A percentile compares a stretch with the other conserved stretches of the same genome.
Evolutionary conservation across 441 rosid genomes (phyloP).

Genomic region (Croton laevigatus): DNA sequence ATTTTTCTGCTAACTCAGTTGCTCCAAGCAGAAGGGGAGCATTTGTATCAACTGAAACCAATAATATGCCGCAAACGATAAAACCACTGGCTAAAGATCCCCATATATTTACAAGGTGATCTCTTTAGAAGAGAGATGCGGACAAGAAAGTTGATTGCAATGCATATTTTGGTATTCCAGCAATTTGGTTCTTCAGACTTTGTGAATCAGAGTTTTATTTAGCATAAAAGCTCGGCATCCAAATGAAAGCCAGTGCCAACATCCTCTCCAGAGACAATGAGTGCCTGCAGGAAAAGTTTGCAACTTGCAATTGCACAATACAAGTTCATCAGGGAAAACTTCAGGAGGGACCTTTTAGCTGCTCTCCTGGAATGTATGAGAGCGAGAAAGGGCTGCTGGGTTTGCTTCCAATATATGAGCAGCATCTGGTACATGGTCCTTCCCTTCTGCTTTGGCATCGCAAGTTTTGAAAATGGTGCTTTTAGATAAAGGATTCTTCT

Average conservation of each 20-base stretch:
- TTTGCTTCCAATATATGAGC: constrained; percentile 48
- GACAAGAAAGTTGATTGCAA: constrained; percentile 12
- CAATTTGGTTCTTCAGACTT: constrained; percentile 5
- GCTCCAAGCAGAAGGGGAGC: constrained; percentile 10
- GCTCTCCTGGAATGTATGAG: constrained; percentile 56
- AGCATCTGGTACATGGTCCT: constrained; percentile 28
- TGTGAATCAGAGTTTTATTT: background rate
- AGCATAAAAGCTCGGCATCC: background rate
- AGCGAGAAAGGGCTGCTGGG: constrained; percentile 66
- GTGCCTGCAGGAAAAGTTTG: constrained; percentile 9
- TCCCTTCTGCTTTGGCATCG: constrained; percentile 35
- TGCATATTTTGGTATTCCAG: constrained; percentile 8
- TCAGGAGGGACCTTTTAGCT: constrained; percentile 22
- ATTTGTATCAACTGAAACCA: constrained; percentile 18
- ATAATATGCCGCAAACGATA: constrained; percentile 17
- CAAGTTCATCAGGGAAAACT: background rate
- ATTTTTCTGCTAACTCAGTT: constrained; percentile 18
- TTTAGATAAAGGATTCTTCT: constrained; percentile 30
- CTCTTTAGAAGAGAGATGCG: constrained; percentile 6
- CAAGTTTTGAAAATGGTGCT: constrained; percentile 30
- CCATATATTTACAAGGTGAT: constrained; percentile 39
- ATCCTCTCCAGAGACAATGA: background rate
- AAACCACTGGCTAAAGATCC: constrained; percentile 19
- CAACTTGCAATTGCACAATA: too few relatives aligned
- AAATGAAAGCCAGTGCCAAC: background rate